Percentiles rank a stretch among this genome's conserved stretches.
phyloP scores from a whole-genome alignment of 768 basidiomycete genomes.

The Gelatoporia subvermispora region DNA sequence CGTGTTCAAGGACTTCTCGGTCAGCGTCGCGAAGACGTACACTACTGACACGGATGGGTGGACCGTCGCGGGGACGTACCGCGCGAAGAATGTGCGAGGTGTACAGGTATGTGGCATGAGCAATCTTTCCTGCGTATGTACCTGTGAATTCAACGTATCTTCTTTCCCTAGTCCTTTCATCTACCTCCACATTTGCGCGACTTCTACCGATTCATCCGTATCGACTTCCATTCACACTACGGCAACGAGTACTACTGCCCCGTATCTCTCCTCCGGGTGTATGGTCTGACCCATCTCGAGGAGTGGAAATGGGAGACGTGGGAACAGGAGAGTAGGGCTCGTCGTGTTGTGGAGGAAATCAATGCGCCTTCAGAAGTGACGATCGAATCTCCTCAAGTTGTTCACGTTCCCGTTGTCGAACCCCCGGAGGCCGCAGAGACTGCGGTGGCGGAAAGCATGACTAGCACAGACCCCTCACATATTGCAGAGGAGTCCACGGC shows the following conservation, averaged over 20 bases:
- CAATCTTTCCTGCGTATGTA: not conserved
- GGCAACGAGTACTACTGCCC: constrained; percentile 97
- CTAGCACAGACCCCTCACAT: too few relatives aligned
- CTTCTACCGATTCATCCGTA: constrained; percentile 91
- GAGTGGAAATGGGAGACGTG: constrained; percentile 91
- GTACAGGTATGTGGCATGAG: constrained; percentile 64
- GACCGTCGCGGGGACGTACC: constrained; percentile 71
- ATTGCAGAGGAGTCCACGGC: too few relatives aligned
- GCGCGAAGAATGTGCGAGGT: constrained; percentile 86
- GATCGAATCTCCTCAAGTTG: constrained; percentile 16
- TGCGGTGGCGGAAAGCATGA: not conserved
- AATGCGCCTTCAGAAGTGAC: constrained; percentile 21
- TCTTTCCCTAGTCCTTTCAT: constrained; percentile 59
- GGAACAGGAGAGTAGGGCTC: constrained; percentile 58
- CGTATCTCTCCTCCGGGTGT: constrained; percentile 85
- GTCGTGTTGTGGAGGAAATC: constrained; percentile 16
- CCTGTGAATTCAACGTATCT: not conserved
- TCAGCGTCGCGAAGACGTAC: constrained; percentile 60
- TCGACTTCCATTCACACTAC: constrained; percentile 92
- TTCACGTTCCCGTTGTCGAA: constrained; percentile 7
- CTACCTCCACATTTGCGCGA: constrained; percentile 65
- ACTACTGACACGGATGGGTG: constrained; percentile 35
- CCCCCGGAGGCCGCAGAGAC: not conserved
- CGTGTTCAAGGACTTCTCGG: constrained; percentile 86
- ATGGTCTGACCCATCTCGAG: constrained; percentile 94